Evolutionary conservation across 2,329 filamentous ascomycete species (phyloP).

Genomic region (Colletotrichum eremochloae): DNA sequence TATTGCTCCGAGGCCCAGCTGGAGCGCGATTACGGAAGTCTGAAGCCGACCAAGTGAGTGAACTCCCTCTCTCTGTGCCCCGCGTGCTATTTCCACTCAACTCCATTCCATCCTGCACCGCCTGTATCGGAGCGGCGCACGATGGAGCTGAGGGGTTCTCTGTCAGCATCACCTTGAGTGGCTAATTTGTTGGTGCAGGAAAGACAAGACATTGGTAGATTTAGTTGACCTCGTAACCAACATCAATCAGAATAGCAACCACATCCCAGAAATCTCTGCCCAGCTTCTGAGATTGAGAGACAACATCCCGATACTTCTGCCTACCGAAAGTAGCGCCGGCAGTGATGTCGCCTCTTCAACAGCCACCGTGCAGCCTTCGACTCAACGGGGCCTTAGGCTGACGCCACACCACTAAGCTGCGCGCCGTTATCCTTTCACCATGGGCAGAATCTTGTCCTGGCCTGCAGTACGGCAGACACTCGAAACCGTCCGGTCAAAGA

Average conservation of each 20-base stretch:
- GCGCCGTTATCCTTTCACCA: constrained; percentile 34
- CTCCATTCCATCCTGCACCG: neutral
- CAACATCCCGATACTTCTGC: constrained; percentile 6
- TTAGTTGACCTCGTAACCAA: constrained; percentile 69
- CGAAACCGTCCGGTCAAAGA: constrained; percentile 25
- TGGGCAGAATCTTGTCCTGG: constrained; percentile 41
- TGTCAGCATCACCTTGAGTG: constrained; percentile 10
- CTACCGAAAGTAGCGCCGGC: constrained; percentile 3
- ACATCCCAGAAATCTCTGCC: constrained; percentile 11
- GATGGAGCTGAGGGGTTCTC: constrained; percentile 24
- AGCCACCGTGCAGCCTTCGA: constrained; percentile 42
- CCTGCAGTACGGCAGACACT: constrained; percentile 39
- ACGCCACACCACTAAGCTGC: neutral
- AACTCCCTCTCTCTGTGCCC: neutral
- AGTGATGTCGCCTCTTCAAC: constrained; percentile 31
- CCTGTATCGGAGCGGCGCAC: constrained; percentile 3
- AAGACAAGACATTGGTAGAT: constrained; percentile 73
- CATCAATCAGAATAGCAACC: constrained; percentile 61
- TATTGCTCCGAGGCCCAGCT: constrained; percentile 60
- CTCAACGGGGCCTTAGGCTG: constrained; percentile 14
- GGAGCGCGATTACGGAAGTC: constrained; percentile 69
- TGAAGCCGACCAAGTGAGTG: constrained; percentile 73
- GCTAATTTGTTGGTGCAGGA: constrained; percentile 55
- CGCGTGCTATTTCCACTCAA: neutral
- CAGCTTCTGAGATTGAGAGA: constrained; percentile 5